Conservation (phyloP, 352 stramenopile species). For the Phytophthora multivora region DNA sequence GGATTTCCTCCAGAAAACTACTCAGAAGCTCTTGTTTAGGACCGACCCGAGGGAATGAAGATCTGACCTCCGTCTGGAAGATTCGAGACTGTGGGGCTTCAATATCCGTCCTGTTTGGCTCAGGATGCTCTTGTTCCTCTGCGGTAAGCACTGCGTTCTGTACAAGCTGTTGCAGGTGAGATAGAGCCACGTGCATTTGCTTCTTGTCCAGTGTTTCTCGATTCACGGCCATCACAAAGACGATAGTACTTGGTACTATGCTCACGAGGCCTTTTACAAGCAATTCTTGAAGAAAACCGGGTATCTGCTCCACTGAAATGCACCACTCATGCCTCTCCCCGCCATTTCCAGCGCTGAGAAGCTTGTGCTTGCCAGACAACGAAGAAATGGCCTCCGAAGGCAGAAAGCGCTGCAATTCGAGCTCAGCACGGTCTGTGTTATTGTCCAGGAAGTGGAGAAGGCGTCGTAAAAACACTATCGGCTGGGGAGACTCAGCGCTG, state of each 20-base stretch:
- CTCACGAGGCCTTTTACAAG: constrained; percentile 28
- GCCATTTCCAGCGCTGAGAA: neutral
- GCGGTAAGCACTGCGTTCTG: constrained; percentile 35
- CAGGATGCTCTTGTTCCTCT: constrained; percentile 22
- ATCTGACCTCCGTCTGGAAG: constrained; percentile 28
- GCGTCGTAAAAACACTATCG: constrained; percentile 21
- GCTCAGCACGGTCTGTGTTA: neutral
- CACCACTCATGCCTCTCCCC: constrained; percentile 26
- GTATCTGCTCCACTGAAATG: constrained; percentile 24
- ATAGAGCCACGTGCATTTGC: constrained; percentile 20
- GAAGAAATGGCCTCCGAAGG: constrained; percentile 11
- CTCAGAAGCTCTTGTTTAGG: constrained; percentile 17
- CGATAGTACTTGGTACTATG: constrained; percentile 32
- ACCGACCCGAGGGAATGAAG: constrained; percentile 3
- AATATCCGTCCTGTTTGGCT: neutral
- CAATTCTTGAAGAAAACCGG: constrained; percentile 31
- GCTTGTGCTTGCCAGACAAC: constrained; percentile 7
- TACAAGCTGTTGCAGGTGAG: constrained; percentile 34
- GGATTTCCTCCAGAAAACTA: constrained; percentile 25
- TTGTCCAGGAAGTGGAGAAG: constrained; percentile 27
- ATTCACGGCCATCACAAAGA: constrained; percentile 30
- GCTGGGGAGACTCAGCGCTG: neutral
- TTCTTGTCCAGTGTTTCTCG: constrained; percentile 26
- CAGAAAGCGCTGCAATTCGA: constrained; percentile 31
- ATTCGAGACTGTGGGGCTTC: constrained; percentile 14